Conservation (phyloP, 2,329 filamentous ascomycete genomes). For the Fusarium napiforme region DNA sequence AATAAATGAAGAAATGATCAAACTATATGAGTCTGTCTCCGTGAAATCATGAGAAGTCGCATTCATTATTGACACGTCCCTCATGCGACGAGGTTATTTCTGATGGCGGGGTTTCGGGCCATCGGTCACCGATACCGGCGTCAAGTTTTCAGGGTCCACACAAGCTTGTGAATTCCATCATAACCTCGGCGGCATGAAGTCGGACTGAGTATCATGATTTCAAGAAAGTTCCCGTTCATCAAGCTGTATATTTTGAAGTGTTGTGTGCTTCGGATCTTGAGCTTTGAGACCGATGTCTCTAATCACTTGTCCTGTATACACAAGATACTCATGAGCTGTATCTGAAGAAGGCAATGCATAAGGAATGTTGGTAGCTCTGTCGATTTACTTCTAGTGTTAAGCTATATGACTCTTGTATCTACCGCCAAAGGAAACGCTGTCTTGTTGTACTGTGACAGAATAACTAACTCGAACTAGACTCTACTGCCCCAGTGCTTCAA, state of each 20-base stretch:
- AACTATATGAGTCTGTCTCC: neutral
- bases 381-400: neutral
- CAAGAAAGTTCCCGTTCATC: neutral
- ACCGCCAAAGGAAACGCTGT: neutral
- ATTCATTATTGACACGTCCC: neutral
- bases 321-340: neutral
- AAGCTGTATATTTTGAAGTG: neutral
- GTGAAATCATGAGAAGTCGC: neutral
- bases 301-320: neutral
- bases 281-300: neutral
- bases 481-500: neutral
- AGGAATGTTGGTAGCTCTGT: neutral
- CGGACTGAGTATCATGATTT: neutral
- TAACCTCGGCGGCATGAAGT: neutral
- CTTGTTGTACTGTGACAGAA: neutral
- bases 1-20: conserved; percentile 42
- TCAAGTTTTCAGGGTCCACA: conserved; percentile 16
- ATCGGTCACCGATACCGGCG: conserved; percentile 33
- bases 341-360: neutral
- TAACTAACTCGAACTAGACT: neutral
- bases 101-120: conserved; percentile 28
- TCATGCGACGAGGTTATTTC: neutral
- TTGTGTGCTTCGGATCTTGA: neutral
- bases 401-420: neutral
- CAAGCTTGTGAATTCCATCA: conserved; percentile 2